Conservation (phyloP, 768 basidiomycete genomes). For the Leccinum incarnatum region DNA sequence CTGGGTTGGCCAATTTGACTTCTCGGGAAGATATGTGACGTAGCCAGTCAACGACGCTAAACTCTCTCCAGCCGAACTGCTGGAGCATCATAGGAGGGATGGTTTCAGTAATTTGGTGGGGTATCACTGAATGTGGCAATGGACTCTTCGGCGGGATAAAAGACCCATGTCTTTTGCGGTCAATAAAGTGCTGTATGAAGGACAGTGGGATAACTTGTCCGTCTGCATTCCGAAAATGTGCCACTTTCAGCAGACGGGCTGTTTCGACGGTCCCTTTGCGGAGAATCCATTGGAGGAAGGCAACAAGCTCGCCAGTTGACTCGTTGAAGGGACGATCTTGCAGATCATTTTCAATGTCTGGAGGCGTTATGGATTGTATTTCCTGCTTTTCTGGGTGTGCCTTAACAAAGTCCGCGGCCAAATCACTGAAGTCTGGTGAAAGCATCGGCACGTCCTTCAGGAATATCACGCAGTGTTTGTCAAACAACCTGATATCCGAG, state of each 20-base stretch:
- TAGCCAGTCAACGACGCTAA: slow-evolving; percentile 72
- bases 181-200: slow-evolving; percentile 63
- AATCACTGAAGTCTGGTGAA: slow-evolving; percentile 44
- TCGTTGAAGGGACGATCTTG: neutral
- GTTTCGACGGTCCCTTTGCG: neutral
- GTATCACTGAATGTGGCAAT: slow-evolving; percentile 23
- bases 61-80: slow-evolving; percentile 73
- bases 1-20: slow-evolving; percentile 36
- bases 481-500: slow-evolving; percentile 41
- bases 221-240: slow-evolving; percentile 42
- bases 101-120: slow-evolving; percentile 57
- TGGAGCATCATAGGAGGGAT: slow-evolving; percentile 47
- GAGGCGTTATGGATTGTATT: neutral
- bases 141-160: slow-evolving; percentile 46
- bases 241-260: neutral
- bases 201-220: slow-evolving; percentile 62
- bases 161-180: no score
- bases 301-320: neutral
- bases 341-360: slow-evolving; percentile 3
- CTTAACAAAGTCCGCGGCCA: slow-evolving; percentile 49
- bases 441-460: slow-evolving; percentile 72
- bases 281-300: slow-evolving; percentile 7
- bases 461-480: neutral
- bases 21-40: slow-evolving; percentile 51
- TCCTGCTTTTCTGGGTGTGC: neutral